phyloP scores from a whole-genome alignment of 2,329 filamentous ascomycete genomes.

The Trichoderma cornu-damae region DNA sequence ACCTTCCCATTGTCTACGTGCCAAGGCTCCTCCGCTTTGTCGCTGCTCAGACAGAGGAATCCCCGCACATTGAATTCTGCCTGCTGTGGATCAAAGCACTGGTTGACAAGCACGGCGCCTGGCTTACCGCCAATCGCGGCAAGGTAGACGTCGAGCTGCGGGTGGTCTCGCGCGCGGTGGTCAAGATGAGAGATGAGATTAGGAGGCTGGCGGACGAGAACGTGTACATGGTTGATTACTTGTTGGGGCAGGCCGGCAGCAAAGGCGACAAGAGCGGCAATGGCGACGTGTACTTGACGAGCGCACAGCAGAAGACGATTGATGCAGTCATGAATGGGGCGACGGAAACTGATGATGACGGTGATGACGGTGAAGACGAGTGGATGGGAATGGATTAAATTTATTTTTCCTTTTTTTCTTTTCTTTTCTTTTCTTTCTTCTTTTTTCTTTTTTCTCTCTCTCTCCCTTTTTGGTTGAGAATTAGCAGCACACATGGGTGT shows the following conservation, averaged over 20 bases:
- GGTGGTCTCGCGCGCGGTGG: conserved; percentile 73
- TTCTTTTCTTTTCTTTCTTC: too few species aligned
- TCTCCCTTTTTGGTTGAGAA: too few species aligned
- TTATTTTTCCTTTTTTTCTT: too few species aligned
- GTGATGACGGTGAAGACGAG: conserved; percentile 33
- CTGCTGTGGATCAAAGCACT: conserved; percentile 84
- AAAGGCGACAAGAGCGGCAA: conserved; percentile 22
- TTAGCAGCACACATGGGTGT: conserved; percentile 6
- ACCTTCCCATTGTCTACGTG: conserved; percentile 80
- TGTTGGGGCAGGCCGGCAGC: conserved; percentile 50
- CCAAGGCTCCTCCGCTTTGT: conserved; percentile 80
- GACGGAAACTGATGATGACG: conserved; percentile 34
- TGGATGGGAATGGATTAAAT: conserved; percentile 47
- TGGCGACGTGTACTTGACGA: conserved; percentile 11
- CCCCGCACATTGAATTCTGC: conserved; percentile 91
- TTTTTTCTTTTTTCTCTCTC: too few species aligned
- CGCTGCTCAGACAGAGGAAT: conserved; percentile 79
- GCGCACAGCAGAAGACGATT: conserved; percentile 23
- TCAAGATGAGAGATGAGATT: conserved; percentile 75
- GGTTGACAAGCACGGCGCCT: conserved; percentile 76
- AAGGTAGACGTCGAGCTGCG: conserved; percentile 81
- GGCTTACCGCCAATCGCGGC: conserved; percentile 73
- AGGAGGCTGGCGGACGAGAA: conserved; percentile 82
- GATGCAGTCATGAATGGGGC: conserved; percentile 32
- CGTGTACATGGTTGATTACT: conserved; percentile 80